Evolutionary conservation across 2,329 filamentous ascomycete genomes (phyloP).

Genomic region (Immersiporthe knoxdaviesiana): DNA sequence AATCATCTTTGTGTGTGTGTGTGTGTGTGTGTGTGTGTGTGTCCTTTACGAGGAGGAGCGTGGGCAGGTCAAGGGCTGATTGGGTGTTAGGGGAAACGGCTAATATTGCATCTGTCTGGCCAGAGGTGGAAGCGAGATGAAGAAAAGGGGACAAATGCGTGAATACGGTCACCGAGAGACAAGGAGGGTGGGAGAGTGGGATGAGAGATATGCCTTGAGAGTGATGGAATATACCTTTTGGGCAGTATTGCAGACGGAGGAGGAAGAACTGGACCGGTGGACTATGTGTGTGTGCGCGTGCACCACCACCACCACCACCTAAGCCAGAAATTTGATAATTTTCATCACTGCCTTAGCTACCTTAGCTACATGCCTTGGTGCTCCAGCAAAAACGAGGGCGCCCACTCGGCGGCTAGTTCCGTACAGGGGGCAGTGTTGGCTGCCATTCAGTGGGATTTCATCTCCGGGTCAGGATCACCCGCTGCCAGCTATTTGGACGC

Average conservation of each 20-base stretch:
- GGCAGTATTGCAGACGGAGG: background rate
- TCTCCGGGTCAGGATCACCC: background rate
- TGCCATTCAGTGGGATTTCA: background rate
- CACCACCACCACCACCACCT: background rate
- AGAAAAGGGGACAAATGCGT: background rate
- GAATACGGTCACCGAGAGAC: background rate
- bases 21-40: background rate
- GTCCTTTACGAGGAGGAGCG: background rate
- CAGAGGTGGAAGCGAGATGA: background rate
- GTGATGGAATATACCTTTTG: conserved; percentile 12
- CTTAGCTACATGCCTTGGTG: background rate
- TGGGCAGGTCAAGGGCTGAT: background rate
- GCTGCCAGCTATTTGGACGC: background rate
- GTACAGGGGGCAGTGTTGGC: background rate
- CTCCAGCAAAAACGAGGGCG: background rate
- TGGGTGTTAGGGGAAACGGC: background rate
- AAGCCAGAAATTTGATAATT: background rate
- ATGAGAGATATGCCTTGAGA: background rate
- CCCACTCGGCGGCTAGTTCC: background rate
- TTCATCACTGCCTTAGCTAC: no score
- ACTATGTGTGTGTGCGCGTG: background rate
- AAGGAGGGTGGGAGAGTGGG: no score
- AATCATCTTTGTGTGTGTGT: background rate
- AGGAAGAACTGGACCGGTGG: background rate
- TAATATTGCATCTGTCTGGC: conserved; percentile 1